Percentiles rank a stretch among this genome's conserved stretches.
phyloP scores from a whole-genome alignment of 768 basidiomycete genomes.

The Phlegmacium glaucopus region DNA sequence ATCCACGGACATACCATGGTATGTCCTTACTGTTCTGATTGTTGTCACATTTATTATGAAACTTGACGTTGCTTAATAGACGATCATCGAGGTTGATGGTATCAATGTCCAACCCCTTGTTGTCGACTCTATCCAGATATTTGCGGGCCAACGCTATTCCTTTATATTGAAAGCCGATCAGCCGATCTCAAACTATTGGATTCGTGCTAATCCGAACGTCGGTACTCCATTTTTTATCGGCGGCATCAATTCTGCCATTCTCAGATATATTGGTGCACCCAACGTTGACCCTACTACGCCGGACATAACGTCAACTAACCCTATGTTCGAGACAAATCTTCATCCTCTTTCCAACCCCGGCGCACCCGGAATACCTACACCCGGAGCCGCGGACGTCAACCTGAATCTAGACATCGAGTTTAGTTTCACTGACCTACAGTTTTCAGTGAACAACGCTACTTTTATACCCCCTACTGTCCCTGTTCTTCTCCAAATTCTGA shows the following conservation, averaged over 20 bases:
- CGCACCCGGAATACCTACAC: conserved; percentile 27
- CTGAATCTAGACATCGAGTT: conserved; percentile 34
- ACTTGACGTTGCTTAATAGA: conserved; percentile 17
- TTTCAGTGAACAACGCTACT: conserved; percentile 29
- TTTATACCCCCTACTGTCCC: conserved; percentile 42
- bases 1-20: conserved; percentile 43
- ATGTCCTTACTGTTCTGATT: conserved; percentile 1
- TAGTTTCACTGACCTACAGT: conserved; percentile 14
- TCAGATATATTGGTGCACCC: conserved; percentile 46
- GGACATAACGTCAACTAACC: conserved; percentile 15
- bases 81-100: conserved; percentile 53
- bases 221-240: conserved; percentile 14
- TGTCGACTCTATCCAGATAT: conserved; percentile 44
- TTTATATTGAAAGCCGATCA: conserved; percentile 44
- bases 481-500: conserved; percentile 56
- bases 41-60: neutral
- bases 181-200: conserved; percentile 49
- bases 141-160: conserved; percentile 29
- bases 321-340: conserved; percentile 36
- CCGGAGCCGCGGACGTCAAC: conserved; percentile 40
- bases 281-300: conserved; percentile 39
- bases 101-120: conserved; percentile 36
- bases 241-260: conserved; percentile 44
- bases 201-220: conserved; percentile 31
- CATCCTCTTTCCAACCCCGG: conserved; percentile 31